phyloP scores from a whole-genome alignment of 169 alveolate species.

The Eimeria nieschulzi region DNA sequence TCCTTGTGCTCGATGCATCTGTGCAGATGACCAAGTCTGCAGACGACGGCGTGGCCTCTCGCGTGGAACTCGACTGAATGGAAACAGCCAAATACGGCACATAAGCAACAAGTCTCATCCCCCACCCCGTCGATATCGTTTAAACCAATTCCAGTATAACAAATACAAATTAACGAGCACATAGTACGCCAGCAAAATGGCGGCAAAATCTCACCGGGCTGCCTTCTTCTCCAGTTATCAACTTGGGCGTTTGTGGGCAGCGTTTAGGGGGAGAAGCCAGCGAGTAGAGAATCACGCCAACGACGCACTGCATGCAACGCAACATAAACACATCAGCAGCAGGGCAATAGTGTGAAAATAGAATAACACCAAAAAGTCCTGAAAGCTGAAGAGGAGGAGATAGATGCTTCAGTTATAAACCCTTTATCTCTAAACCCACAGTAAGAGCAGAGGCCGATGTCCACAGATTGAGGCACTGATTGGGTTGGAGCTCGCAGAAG shows the following conservation, averaged over 20 bases:
- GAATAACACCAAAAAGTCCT: neutral
- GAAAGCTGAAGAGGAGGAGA: neutral
- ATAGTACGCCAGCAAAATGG: too few species aligned
- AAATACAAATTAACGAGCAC: too few species aligned
- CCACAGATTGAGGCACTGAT: conserved; percentile 79
- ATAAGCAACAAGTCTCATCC: too few species aligned
- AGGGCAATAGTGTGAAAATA: too few species aligned
- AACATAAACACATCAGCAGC: neutral
- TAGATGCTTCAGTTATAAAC: neutral
- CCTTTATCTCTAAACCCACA: conserved; percentile 29
- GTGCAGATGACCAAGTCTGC: too few species aligned
- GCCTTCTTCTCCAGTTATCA: neutral
- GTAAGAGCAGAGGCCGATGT: conserved; percentile 74
- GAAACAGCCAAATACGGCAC: too few species aligned
- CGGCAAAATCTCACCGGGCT: neutral
- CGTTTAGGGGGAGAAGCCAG: conserved; percentile 23
- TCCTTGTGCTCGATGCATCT: too few species aligned
- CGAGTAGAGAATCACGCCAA: conserved; percentile 49
- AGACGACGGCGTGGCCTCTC: too few species aligned
- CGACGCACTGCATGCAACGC: conserved; percentile 47
- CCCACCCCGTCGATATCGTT: too few species aligned
- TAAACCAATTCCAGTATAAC: too few species aligned
- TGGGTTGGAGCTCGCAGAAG: conserved; percentile 81
- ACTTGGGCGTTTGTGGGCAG: neutral
- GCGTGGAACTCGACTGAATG: too few species aligned